phyloP scores from a whole-genome alignment of 306 rosid genomes.

The Hippophae rhamnoides region DNA sequence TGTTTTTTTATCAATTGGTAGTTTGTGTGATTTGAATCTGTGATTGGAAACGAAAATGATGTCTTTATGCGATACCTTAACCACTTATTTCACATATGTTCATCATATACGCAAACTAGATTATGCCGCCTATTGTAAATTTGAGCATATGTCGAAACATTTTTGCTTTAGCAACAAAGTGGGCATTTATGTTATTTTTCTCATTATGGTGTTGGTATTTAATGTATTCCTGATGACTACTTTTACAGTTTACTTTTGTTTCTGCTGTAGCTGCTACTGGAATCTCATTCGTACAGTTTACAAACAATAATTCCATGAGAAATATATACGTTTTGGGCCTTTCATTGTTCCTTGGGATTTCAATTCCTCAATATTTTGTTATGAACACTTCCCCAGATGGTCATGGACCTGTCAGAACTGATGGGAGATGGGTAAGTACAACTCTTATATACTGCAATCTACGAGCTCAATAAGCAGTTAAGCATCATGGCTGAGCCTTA shows the following conservation, averaged over 20 bases:
- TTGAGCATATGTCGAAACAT: no score
- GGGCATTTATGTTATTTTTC: background rate
- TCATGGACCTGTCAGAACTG: conserved; percentile 73
- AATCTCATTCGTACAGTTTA: conserved; percentile 54
- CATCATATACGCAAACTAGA: no score
- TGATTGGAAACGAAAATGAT: no score
- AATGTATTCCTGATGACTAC: background rate
- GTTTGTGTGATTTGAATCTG: no score
- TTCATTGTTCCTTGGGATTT: conserved; percentile 73
- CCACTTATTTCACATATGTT: no score
- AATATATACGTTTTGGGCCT: conserved; percentile 74
- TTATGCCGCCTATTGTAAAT: no score
- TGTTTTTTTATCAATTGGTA: no score
- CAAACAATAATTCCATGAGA: conserved; percentile 71
- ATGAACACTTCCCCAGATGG: conserved; percentile 51
- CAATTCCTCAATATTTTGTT: conserved; percentile 81
- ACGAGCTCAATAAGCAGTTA: background rate
- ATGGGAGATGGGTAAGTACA: conserved; percentile 76
- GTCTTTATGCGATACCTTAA: no score
- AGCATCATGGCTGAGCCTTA: background rate
- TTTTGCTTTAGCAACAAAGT: no score
- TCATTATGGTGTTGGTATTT: background rate
- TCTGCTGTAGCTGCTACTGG: conserved; percentile 71
- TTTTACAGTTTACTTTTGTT: background rate
- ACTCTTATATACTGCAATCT: background rate